Percentiles rank a stretch among this genome's conserved stretches.
Conservation (phyloP, 1,284 basidiomycete species). For the Termitomyces sp. region DNA sequence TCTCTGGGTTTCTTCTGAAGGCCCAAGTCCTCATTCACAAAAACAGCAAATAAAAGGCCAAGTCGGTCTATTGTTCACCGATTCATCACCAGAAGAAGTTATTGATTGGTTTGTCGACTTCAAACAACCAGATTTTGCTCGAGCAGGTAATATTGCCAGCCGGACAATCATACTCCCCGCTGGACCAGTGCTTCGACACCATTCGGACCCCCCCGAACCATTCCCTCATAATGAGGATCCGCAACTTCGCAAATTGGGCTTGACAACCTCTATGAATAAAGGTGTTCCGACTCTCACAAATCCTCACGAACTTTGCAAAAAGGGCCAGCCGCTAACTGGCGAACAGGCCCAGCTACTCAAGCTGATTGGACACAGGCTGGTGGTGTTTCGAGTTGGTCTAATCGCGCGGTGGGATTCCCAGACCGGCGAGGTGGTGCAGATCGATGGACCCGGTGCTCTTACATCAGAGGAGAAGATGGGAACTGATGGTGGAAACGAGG, state of each 20-base stretch:
- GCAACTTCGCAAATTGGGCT: constrained; percentile 87
- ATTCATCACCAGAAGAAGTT: constrained; percentile 84
- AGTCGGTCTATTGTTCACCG: constrained; percentile 90
- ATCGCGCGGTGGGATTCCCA: constrained; percentile 74
- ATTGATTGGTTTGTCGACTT: constrained; percentile 94
- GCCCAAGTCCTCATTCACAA: constrained; percentile 5
- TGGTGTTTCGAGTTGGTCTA: constrained; percentile 71
- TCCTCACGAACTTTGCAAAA: constrained; percentile 81
- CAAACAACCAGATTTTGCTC: constrained; percentile 86
- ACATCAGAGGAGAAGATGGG: constrained; percentile 33
- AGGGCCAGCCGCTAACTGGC: constrained; percentile 74
- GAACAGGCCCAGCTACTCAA: constrained; percentile 91
- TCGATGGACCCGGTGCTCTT: constrained; percentile 40
- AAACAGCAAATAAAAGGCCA: constrained; percentile 85
- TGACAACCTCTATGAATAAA: constrained; percentile 79
- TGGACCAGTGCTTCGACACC: constrained; percentile 67
- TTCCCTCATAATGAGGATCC: constrained; percentile 98
- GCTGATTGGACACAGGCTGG: constrained; percentile 83
- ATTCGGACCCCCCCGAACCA: constrained; percentile 74
- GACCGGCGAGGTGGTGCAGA: constrained; percentile 61
- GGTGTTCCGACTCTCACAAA: constrained; percentile 85
- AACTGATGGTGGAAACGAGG: constrained; percentile 30
- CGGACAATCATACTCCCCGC: constrained; percentile 74
- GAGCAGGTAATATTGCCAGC: constrained; percentile 78
- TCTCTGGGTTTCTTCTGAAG: constrained; percentile 13